Evolutionary conservation across 768 basidiomycete species (phyloP).

Genomic region (Auricularia heimuer): DNA sequence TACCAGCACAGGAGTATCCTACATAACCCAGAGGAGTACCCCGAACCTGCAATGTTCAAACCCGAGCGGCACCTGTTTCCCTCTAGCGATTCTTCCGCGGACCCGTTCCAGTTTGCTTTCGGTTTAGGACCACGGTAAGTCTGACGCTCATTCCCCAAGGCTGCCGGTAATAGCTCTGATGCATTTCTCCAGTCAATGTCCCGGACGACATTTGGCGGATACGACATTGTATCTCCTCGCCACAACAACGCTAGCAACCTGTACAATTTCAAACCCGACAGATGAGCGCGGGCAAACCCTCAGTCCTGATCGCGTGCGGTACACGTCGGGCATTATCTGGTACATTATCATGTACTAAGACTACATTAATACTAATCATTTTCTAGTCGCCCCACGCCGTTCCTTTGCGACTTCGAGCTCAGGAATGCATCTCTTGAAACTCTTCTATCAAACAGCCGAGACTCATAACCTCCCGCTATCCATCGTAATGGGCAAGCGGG

Average conservation of each 20-base stretch:
- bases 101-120: not conserved
- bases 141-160: not conserved
- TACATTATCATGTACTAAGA: too few relatives aligned
- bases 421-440: too few relatives aligned
- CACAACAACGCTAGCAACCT: not conserved
- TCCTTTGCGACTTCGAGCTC: too few relatives aligned
- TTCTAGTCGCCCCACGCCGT: too few relatives aligned
- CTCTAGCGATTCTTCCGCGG: not conserved
- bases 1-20: constrained; percentile 32
- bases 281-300: too few relatives aligned
- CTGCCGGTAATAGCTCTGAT: not conserved
- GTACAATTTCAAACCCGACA: not conserved
- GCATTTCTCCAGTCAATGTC: not conserved
- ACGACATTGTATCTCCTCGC: not conserved
- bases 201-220: not conserved
- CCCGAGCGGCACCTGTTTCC: constrained; percentile 35
- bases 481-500: too few relatives aligned
- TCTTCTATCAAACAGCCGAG: too few relatives aligned
- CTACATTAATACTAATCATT: too few relatives aligned
- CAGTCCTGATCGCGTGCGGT: too few relatives aligned
- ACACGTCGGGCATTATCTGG: too few relatives aligned
- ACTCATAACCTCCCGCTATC: too few relatives aligned
- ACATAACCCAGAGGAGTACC: constrained; percentile 39
- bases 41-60: constrained; percentile 39
- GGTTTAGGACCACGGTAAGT: not conserved